Conservation (phyloP, 23 red algal species). For the Agarophyton chilense region DNA sequence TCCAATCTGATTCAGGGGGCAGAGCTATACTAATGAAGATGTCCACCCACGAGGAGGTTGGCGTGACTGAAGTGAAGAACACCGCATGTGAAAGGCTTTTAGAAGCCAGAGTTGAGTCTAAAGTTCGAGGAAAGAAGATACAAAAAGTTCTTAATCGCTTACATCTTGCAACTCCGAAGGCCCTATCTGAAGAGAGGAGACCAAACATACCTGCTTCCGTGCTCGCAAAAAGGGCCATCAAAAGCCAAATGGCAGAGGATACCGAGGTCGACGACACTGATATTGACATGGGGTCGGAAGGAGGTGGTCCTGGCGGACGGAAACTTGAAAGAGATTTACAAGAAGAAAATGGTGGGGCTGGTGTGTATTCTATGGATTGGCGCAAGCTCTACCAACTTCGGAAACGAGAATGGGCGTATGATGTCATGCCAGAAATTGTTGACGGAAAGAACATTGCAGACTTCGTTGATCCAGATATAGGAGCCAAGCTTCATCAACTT, state of each 20-base stretch:
- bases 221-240: constrained; percentile 46
- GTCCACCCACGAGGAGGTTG: constrained; percentile 70
- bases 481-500: constrained; percentile 73
- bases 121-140: constrained; percentile 63
- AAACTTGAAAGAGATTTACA: constrained; percentile 80
- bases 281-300: constrained; percentile 13
- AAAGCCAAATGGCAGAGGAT: background rate
- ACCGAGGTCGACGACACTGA: constrained; percentile 37
- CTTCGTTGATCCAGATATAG: constrained; percentile 96
- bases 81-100: constrained; percentile 91
- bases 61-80: constrained; percentile 80
- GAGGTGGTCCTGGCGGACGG: background rate
- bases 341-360: constrained; percentile 82
- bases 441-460: constrained; percentile 97
- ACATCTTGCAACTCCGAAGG: constrained; percentile 86
- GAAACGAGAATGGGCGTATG: constrained; percentile 83
- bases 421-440: constrained; percentile 97
- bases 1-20: constrained; percentile 25
- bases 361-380: constrained; percentile 97
- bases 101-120: constrained; percentile 75
- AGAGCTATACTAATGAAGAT: constrained; percentile 77
- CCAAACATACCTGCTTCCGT: constrained; percentile 93
- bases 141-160: constrained; percentile 81
- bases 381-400: constrained; percentile 79
- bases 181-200: constrained; percentile 31